Evolutionary conservation across 495 filamentous ascomycete species (phyloP), one percentile per base, ranked within the genome.

Genomic region (Parathielavia hyrcaniae): DNA sequence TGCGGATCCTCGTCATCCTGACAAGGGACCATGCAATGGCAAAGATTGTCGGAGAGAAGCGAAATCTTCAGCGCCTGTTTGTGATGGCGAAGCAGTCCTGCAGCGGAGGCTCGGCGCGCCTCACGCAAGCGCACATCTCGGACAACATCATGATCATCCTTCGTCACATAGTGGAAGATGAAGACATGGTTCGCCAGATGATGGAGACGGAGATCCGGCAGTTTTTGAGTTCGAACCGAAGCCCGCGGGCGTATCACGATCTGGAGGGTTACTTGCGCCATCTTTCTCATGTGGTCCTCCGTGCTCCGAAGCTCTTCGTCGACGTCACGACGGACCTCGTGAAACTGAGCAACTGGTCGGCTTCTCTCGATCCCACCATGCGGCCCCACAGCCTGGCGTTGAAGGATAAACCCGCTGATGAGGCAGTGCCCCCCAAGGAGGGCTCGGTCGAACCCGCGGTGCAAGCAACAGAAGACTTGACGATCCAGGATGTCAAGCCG

Each of bases 81-180:
- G 81, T 96, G 17, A 95, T 96, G 87, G 82, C 95, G 41, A 92
- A 91, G 68, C 91, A 96, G 65, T 81, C 96, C 43, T 86, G 89
- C 22, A 88, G 86, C 26, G 79, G 82, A 26, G 86, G 84, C 20
- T 87, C 87, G 54, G 77, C 86, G 22, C 85, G 85, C 50, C 78
- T 97, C 6, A 89, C 87, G 64, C 85, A 86, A 61, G 81, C 85
- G 10, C 67, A 68, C 48, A 75, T 78, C 48, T 65, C 73, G 5
- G 72, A 76, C 40, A 69, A 76, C 62, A 85, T 97, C 54, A 86
- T 97, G 82, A 74, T 95, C 22, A 85, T 97, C 47, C 75, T 99
- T 48, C 84, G 95, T 22, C 93, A 99, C 67, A 86, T 97, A 16
- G 81, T 97, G 40, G 93, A 99, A 72, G 95, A 99, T 64, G 90